Evolutionary conservation across 176 grass and related monocot genomes (phyloP), one percentile per base, ranked within the genome.

Genomic region (Eragrostis nindensis): DNA sequence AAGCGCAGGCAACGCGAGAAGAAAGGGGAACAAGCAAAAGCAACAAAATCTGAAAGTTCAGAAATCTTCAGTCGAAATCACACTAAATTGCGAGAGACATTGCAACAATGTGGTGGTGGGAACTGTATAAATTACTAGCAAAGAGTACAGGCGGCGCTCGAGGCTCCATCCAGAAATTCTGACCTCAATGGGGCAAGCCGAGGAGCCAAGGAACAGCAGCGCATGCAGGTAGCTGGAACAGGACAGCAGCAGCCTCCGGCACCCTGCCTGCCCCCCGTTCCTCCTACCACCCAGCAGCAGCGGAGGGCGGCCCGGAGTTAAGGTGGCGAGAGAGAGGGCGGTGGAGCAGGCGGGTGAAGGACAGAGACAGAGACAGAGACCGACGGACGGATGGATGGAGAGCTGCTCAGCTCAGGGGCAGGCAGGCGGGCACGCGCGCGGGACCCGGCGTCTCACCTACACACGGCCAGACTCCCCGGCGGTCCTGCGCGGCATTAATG

Each of bases 271-370:
- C n/a, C n/a, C 12, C n/a, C 11, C 22, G 25, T 64, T 53, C 66
- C 38, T 59, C 60, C 3, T 63, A 2, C 12, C 25, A 65, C 40
- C 45, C 62, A 80, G 53, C 52, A 68, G 63, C 32, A 36, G 32
- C 32, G 32, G 32, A 36, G 32, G 75, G 17, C 13, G 3, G 24
- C 59, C 41, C 22, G 52, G 81, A 76, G 26, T 50, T 62, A 62
- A n/a, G 22, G 54, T 27, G 46, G 73, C 41, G 32, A 36, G 32
- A 36, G 32, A 36, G 32, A 36, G 32, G 32, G 32, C 32, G 74
- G 66, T 26, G 43, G 30, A 76, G 82, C 74, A 46, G 81, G 71
- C 72, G 43, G 47, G 69, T 55, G 62, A 29, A 32, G 24, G 65
- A 52, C 41, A 41, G 48, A 24, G 65, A 52, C 41, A 41, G 12